Percentiles rank a stretch among this genome's conserved stretches.
These are phyloP conservation scores for Rubia balearica DNA, from an alignment of 305 asterid genomes.

Conservation along the genomic window DNA sequence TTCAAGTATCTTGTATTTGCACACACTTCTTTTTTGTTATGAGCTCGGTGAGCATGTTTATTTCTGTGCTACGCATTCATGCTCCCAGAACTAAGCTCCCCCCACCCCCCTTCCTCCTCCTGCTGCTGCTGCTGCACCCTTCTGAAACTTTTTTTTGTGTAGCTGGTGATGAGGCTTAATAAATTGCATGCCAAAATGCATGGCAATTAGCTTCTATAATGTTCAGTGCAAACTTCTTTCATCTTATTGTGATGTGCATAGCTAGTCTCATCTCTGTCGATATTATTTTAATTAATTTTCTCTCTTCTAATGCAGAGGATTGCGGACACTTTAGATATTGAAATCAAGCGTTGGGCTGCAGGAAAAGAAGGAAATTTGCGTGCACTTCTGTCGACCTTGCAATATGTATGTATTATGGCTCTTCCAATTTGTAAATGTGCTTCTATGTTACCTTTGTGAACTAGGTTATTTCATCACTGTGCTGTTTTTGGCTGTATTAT, in stretches of 20 bases:
- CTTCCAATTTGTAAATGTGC: conserved; percentile 15
- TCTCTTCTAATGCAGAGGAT: conserved; percentile 55
- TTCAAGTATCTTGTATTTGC: background rate
- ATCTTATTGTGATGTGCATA: background rate
- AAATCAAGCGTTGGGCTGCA: conserved; percentile 99
- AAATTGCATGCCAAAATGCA: background rate
- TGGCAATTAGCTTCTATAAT: background rate
- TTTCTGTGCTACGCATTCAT: background rate
- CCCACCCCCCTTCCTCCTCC: no score
- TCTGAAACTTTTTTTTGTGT: background rate
- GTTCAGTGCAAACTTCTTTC: background rate
- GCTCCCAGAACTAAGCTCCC: background rate
- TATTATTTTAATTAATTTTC: conserved; percentile 5
- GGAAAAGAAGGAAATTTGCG: conserved; percentile 97
- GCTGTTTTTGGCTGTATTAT: background rate
- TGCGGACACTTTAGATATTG: conserved; percentile 72
- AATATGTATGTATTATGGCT: conserved; percentile 58
- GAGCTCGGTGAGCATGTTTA: background rate
- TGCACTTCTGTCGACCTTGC: conserved; percentile 90
- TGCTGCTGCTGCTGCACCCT: no score
- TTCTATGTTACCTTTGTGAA: background rate
- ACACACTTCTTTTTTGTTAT: background rate
- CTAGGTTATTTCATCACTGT: no score
- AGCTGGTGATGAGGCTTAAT: background rate
- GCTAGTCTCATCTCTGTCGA: background rate